phyloP scores from a whole-genome alignment of 1,139 yeast species.

The Martiniozyma asiatica region DNA sequence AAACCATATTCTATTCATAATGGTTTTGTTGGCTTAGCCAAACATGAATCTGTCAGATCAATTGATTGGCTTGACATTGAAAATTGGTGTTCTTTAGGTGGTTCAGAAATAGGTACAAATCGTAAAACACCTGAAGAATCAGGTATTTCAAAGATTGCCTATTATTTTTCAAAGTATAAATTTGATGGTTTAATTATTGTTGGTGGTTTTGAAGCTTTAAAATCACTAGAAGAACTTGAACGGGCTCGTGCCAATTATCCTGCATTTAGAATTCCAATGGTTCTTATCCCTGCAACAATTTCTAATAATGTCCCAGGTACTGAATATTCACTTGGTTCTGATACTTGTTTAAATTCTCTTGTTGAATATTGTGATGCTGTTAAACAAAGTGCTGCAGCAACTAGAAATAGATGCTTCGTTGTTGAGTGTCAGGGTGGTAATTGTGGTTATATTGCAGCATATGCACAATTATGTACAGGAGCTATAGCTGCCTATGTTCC shows the following conservation, averaged over 20 bases:
- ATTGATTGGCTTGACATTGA: slow-evolving; percentile 60
- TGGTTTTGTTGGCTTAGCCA: slow-evolving; percentile 67
- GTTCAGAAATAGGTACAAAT: slow-evolving; percentile 76
- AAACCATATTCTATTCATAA: slow-evolving; percentile 61
- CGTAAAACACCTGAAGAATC: slow-evolving; percentile 55
- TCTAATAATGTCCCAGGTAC: slow-evolving; percentile 81
- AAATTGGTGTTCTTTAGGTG: slow-evolving; percentile 67
- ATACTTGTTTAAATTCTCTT: slow-evolving; percentile 65
- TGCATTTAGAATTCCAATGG: slow-evolving; percentile 67
- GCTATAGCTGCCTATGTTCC: slow-evolving; percentile 71
- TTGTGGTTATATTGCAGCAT: slow-evolving; percentile 68
- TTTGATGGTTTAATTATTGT: slow-evolving; percentile 65
- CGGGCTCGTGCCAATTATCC: slow-evolving; percentile 55
- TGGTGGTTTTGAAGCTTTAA: slow-evolving; percentile 77
- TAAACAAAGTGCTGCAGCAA: slow-evolving; percentile 68
- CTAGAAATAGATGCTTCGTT: slow-evolving; percentile 66
- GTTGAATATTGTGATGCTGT: slow-evolving; percentile 71
- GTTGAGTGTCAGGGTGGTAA: slow-evolving; percentile 85
- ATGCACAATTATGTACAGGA: slow-evolving; percentile 57
- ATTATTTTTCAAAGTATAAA: slow-evolving; percentile 58
- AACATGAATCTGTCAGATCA: slow-evolving; percentile 56
- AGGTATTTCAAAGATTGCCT: slow-evolving; percentile 66
- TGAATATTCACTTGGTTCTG: slow-evolving; percentile 67
- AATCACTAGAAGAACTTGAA: slow-evolving; percentile 55
- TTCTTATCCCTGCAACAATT: slow-evolving; percentile 69